These are phyloP conservation scores for Alternaria sp. DNA, from an alignment of 2,329 filamentous ascomycete genomes.

Conservation along the genomic window DNA sequence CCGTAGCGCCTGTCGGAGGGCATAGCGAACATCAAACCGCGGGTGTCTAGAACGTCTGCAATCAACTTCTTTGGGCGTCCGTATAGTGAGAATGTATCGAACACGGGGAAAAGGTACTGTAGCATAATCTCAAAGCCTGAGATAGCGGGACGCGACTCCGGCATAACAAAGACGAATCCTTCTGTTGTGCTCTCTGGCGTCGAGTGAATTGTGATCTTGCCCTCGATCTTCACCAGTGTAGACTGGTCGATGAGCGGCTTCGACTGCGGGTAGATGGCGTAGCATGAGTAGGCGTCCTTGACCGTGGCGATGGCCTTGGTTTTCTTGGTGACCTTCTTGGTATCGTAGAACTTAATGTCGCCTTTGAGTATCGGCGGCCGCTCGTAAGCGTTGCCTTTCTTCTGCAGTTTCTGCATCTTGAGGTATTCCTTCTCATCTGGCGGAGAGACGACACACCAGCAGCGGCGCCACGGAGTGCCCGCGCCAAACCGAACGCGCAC, in stretches of 20 bases:
- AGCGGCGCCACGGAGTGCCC: slow-evolving; percentile 93
- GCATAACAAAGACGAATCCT: slow-evolving; percentile 98
- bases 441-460: slow-evolving; percentile 93
- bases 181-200: slow-evolving; percentile 79
- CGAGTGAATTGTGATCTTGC: slow-evolving; percentile 84
- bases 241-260: slow-evolving; percentile 94
- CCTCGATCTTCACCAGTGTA: slow-evolving; percentile 92
- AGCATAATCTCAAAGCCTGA: slow-evolving; percentile 95
- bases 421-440: slow-evolving; percentile 92
- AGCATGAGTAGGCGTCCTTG: slow-evolving; percentile 87
- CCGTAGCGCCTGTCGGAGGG: slow-evolving; percentile 86
- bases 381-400: slow-evolving; percentile 85
- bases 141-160: slow-evolving; percentile 88
- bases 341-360: slow-evolving; percentile 93
- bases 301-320: slow-evolving; percentile 88
- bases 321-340: slow-evolving; percentile 90
- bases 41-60: slow-evolving; percentile 82
- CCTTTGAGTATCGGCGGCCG: slow-evolving; percentile 78
- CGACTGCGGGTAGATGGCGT: slow-evolving; percentile 93
- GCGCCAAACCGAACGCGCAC: slow-evolving; percentile 93
- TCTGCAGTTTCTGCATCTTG: slow-evolving; percentile 80
- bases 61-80: slow-evolving; percentile 86
- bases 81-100: slow-evolving; percentile 90
- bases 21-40: slow-evolving; percentile 98
- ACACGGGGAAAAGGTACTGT: slow-evolving; percentile 89